phyloP scores from a whole-genome alignment of 2,329 filamentous ascomycete species.

The Bretziella fagacearum region DNA sequence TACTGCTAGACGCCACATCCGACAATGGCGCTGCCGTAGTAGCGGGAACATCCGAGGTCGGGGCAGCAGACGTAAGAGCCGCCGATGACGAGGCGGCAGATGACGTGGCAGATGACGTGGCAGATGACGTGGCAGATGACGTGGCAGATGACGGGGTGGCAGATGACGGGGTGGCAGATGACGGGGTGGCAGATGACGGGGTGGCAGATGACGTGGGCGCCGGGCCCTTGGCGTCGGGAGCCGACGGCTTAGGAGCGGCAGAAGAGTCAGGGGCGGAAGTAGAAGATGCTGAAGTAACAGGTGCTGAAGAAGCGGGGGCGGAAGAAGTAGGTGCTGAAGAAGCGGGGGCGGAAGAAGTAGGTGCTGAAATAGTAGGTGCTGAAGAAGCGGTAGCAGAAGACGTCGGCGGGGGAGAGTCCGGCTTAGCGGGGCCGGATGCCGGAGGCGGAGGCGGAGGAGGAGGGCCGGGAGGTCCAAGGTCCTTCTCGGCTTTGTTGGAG shows the following conservation, averaged over 20 bases:
- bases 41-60: background rate
- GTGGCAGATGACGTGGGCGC: background rate
- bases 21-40: background rate
- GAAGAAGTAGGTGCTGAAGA: background rate
- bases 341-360: background rate
- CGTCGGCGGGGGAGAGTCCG: background rate
- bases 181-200: background rate
- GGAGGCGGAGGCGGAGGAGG: background rate
- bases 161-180: background rate
- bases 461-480: too few species aligned
- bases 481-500: constrained; percentile 7
- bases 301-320: background rate
- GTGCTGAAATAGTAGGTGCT: background rate
- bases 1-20: background rate
- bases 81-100: background rate
- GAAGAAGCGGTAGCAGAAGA: background rate
- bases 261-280: background rate
- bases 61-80: background rate
- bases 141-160: background rate
- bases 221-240: background rate
- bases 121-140: background rate
- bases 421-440: background rate
- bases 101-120: background rate
- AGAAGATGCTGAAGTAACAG: background rate
- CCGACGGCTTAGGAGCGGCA: too few species aligned